A percentile compares a stretch with the other conserved stretches of the same genome.
Conservation (phyloP, 768 basidiomycete genomes). For the Cyclocybe aegerita region DNA sequence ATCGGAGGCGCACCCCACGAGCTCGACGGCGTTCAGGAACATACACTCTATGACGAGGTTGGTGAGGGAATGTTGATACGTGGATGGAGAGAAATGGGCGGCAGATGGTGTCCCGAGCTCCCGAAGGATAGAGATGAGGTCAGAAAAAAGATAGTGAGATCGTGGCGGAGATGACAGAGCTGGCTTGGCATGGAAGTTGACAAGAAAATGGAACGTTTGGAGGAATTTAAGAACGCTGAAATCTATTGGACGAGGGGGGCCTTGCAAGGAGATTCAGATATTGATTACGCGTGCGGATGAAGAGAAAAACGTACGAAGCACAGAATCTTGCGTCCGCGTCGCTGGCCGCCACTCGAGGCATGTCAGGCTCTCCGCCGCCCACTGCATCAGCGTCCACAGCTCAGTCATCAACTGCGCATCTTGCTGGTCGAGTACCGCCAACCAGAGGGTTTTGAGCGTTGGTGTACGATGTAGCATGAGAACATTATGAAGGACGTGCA, state of each 20-base stretch:
- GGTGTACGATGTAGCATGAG: conserved; percentile 8
- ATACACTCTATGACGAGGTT: conserved; percentile 17
- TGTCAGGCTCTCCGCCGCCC: conserved; percentile 14
- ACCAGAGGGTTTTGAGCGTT: conserved; percentile 11
- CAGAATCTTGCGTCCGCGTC: conserved; percentile 9
- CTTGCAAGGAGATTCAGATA: neutral
- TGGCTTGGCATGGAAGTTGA: conserved; percentile 19
- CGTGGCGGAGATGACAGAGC: conserved; percentile 14
- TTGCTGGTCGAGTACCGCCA: conserved; percentile 11
- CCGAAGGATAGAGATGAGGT: too few relatives aligned
- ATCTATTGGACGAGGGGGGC: conserved; percentile 16
- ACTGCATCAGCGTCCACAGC: conserved; percentile 19
- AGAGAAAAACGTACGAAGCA: conserved; percentile 11
- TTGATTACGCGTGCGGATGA: neutral
- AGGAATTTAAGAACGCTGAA: conserved; percentile 11
- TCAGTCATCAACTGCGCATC: conserved; percentile 9
- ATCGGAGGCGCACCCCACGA: conserved; percentile 14
- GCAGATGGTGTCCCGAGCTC: neutral
- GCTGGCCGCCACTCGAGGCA: conserved; percentile 18
- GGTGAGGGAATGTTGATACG: conserved; percentile 1
- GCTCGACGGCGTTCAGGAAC: conserved; percentile 18
- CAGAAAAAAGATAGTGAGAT: conserved; percentile 1
- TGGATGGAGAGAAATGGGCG: conserved; percentile 12
- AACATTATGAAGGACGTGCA: conserved; percentile 13
- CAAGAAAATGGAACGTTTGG: conserved; percentile 14